These are phyloP conservation scores for Solanum chmielewskii DNA, from an alignment of 257 asterid species.

Conservation along the genomic window DNA sequence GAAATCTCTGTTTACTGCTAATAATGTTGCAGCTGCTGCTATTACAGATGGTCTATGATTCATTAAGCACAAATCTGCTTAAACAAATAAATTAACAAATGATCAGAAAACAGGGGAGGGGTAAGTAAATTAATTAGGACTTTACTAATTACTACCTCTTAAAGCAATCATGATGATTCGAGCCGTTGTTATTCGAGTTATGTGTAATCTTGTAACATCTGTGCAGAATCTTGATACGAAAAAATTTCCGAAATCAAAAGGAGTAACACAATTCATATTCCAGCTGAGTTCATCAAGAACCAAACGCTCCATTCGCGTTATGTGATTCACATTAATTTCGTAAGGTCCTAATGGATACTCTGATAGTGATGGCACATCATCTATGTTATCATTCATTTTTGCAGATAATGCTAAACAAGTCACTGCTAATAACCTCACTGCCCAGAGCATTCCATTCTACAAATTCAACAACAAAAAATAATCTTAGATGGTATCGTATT, in stretches of 20 bases:
- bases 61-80: slow-evolving; percentile 37
- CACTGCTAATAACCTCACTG: slow-evolving; percentile 27
- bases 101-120: background rate
- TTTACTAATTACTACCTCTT: background rate
- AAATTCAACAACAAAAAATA: background rate
- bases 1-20: slow-evolving; percentile 28
- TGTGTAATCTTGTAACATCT: background rate
- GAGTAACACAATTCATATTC: slow-evolving; percentile 40
- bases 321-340: background rate
- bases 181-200: background rate
- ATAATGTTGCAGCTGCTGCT: slow-evolving; percentile 64
- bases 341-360: slow-evolving; percentile 15
- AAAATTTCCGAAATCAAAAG: slow-evolving; percentile 27
- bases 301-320: background rate
- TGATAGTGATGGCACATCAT: slow-evolving; percentile 16
- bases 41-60: slow-evolving; percentile 33
- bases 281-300: slow-evolving; percentile 45
- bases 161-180: background rate
- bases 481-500: too few species aligned
- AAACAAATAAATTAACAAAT: background rate
- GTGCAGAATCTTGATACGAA: background rate
- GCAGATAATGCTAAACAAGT: slow-evolving; percentile 62
- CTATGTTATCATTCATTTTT: slow-evolving; percentile 40
- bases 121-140: background rate
- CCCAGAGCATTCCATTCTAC: slow-evolving; percentile 30